A percentile compares a stretch with the other conserved stretches of the same genome.
Evolutionary conservation across 2,329 filamentous ascomycete species (phyloP).

Genomic region (Paradendryphiella salina): DNA sequence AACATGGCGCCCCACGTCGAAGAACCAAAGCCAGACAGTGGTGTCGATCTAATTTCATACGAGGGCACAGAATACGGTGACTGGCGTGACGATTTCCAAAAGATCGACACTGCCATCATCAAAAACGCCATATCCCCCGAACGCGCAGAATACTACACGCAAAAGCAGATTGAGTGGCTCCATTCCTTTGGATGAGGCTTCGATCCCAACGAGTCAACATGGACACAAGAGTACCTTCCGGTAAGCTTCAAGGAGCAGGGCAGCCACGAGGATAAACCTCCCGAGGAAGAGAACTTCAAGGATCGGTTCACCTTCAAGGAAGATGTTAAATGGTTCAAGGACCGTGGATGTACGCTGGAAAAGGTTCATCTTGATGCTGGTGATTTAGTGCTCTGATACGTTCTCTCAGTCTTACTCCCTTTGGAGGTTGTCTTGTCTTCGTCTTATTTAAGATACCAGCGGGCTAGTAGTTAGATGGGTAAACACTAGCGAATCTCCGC

Average conservation of each 20-base stretch:
- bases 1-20: constrained; percentile 25
- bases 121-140: constrained; percentile 48
- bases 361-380: constrained; percentile 51
- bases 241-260: constrained; percentile 42
- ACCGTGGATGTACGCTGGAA: constrained; percentile 45
- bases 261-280: constrained; percentile 22
- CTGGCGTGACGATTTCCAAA: constrained; percentile 42
- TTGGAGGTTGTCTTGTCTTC: too few relatives aligned
- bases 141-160: constrained; percentile 47
- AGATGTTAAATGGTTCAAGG: constrained; percentile 51
- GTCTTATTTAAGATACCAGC: too few relatives aligned
- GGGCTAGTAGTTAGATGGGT: too few relatives aligned
- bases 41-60: constrained; percentile 22
- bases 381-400: constrained; percentile 39
- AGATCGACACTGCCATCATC: constrained; percentile 49
- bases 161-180: constrained; percentile 51
- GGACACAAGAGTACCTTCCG: constrained; percentile 46
- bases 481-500: too few relatives aligned
- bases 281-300: constrained; percentile 32
- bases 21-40: constrained; percentile 19
- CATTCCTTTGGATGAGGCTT: constrained; percentile 50
- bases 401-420: constrained; percentile 14
- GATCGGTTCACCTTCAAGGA: constrained; percentile 52
- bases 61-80: constrained; percentile 18
- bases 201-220: constrained; percentile 42